phyloP scores from a whole-genome alignment of 176 grass and related monocot genomes.

The Alopecurus myosuroides region DNA sequence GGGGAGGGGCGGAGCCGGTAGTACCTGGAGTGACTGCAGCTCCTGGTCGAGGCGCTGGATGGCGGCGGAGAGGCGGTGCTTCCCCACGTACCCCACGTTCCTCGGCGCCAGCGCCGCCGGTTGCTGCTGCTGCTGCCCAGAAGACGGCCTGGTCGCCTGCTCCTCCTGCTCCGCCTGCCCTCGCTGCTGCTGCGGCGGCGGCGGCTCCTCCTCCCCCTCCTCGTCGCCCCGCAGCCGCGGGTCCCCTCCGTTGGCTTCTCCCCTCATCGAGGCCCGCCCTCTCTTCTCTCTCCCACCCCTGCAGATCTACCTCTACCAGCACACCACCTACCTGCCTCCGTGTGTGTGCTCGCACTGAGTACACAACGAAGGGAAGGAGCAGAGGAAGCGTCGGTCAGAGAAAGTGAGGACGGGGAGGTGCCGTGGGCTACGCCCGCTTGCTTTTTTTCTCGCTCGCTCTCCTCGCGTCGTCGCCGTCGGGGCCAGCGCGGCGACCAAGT shows the following conservation, averaged over 20 bases:
- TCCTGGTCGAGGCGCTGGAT: conserved; percentile 81
- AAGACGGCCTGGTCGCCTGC: conserved; percentile 14
- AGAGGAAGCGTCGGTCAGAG: not conserved
- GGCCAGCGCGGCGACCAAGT: not conserved
- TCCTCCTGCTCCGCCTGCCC: not conserved
- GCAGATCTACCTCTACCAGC: conserved; percentile 6
- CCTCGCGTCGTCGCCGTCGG: not conserved
- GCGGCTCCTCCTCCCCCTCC: not conserved
- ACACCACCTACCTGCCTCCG: not conserved
- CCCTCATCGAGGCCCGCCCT: conserved; percentile 25
- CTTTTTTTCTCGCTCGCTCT: not conserved
- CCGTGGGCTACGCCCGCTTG: not conserved
- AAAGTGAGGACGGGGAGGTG: not conserved
- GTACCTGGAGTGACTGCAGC: conserved; percentile 73
- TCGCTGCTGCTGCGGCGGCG: not conserved
- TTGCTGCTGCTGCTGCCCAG: conserved; percentile 16
- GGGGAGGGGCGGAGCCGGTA: not conserved
- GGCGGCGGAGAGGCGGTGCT: conserved; percentile 80
- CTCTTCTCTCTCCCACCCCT: not conserved
- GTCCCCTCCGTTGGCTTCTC: conserved; percentile 36
- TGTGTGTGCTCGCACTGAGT: not conserved
- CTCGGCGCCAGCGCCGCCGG: not conserved
- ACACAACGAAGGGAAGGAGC: not conserved
- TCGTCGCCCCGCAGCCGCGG: conserved; percentile 6
- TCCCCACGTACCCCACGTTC: conserved; percentile 61